Base-by-base conservation (phyloP, 345 rosid genomes). In the Euphorbia pulcherrima region DNA sequence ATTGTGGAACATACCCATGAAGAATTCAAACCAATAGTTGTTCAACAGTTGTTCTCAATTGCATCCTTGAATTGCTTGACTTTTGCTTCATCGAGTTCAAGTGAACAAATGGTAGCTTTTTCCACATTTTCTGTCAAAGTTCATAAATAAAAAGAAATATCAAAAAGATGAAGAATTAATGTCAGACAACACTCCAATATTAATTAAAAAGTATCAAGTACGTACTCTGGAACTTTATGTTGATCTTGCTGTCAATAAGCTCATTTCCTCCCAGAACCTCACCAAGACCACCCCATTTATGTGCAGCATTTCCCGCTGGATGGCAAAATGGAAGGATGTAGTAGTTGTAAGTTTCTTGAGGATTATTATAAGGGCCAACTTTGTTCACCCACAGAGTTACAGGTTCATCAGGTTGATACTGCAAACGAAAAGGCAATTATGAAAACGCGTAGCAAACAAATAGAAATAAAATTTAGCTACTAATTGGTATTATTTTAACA, bases 231-330 rank as follows among this genome's bases (percentile, higher is more conserved):
- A 87, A 95, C 77, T 92, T 95, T 27, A 95, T 83, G 51, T 86
- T 84, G 55, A 92, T 81, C 77, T 84, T 83, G 79, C 99, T 92
- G 77, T 92, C 99, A 68, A 95, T 92, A 71, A 95, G 98, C 75
- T 95, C 99, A 78, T 95, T 95, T 71, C 99, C 99, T 80, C 99
- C 99, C 14, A 95, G 87, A 77, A 92, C 99, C 82, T 95, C 99
- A 70, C 98, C 99, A 75, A 95, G 97, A 55, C 98, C 99, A 79
- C 96, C 99, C 99, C 98, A 95, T 78, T 95, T 95, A 83, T 95
- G 99, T 63, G 85, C 84, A 51, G 84, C 74, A 76, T 79, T 81
- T 23, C 30, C 80, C 75, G 92, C 68, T 47, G 83, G 84, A 60
- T 77, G 90, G 68, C 99, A 95, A 83, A 92, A 95, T 24, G 99